These are phyloP conservation scores for Epichloe sibirici DNA, from an alignment of 2,329 filamentous ascomycete species.

Conservation along the genomic window DNA sequence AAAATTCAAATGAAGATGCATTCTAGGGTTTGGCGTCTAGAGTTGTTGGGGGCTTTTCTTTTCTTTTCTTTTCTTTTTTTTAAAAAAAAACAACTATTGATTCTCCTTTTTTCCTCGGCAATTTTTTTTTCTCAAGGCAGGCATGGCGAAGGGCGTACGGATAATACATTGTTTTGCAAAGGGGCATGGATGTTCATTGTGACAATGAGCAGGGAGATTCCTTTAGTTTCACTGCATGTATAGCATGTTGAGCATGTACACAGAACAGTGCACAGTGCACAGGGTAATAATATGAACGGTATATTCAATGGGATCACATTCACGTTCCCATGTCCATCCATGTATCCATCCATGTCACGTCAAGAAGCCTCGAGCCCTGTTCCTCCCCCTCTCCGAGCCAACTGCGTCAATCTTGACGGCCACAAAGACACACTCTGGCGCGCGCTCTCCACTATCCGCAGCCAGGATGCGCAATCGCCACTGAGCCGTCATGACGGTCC, in stretches of 20 bases:
- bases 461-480: conserved; percentile 59
- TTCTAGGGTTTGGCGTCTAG: neutral
- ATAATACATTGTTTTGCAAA: neutral
- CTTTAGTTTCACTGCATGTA: neutral
- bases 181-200: neutral
- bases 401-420: conserved; percentile 67
- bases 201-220: too few species aligned
- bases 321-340: too few species aligned
- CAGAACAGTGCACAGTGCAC: neutral
- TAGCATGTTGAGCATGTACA: neutral
- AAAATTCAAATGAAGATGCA: conserved; percentile 1
- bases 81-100: too few species aligned
- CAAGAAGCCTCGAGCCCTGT: conserved; percentile 53
- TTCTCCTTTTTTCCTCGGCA: neutral
- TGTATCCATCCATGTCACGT: neutral
- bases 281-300: neutral
- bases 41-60: neutral
- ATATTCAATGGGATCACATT: neutral
- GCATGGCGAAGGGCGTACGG: conserved; percentile 8
- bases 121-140: neutral
- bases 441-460: conserved; percentile 34
- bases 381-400: conserved; percentile 53
- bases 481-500: conserved; percentile 56
- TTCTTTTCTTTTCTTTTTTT: neutral
- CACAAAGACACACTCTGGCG: conserved; percentile 58